phyloP scores from a whole-genome alignment of 257 asterid species.

The Parsonsia alboflavescens region DNA sequence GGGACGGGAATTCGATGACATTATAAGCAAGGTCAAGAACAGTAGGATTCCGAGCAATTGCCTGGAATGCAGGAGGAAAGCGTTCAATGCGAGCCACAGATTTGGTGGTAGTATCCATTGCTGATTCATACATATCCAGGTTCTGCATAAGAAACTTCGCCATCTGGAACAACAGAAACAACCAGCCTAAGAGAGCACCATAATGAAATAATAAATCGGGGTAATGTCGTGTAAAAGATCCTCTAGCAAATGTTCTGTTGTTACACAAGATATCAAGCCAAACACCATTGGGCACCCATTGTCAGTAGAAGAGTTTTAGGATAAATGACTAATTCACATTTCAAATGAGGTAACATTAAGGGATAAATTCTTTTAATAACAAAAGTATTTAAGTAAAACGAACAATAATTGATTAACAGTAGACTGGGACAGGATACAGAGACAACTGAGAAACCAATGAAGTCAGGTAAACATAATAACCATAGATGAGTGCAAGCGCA shows the following conservation, averaged over 20 bases:
- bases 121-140: conserved; percentile 68
- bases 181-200: background rate
- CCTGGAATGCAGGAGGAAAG: conserved; percentile 27
- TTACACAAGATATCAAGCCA: background rate
- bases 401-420: conserved; percentile 54
- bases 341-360: background rate
- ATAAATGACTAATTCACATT: background rate
- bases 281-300: background rate
- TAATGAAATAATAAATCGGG: background rate
- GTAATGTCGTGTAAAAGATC: background rate
- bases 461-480: background rate
- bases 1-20: conserved; percentile 71
- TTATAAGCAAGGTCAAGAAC: conserved; percentile 50
- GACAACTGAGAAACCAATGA: background rate
- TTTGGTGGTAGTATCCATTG: conserved; percentile 56
- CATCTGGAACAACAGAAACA: conserved; percentile 33
- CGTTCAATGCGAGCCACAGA: conserved; percentile 16
- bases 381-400: background rate
- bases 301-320: background rate
- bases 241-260: background rate
- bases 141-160: conserved; percentile 73
- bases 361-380: background rate
- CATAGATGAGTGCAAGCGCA: conserved; percentile 13
- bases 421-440: conserved; percentile 35
- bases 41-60: conserved; percentile 25